Evolutionary conservation across 352 stramenopile species (phyloP).

Genomic region (Globisporangium nunn): DNA sequence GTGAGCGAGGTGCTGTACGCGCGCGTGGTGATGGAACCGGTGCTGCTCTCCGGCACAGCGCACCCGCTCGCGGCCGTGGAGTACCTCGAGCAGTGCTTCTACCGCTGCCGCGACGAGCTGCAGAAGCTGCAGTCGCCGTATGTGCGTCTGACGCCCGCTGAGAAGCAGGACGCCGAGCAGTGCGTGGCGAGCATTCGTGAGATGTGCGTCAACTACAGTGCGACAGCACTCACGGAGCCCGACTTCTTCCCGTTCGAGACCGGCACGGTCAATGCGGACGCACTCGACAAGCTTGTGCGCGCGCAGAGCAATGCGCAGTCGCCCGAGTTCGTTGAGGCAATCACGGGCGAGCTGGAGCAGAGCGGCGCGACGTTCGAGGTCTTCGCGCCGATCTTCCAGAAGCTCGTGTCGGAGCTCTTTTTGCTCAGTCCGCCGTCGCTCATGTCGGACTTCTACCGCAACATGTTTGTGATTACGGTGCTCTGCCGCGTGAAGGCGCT

Average conservation of each 20-base stretch:
- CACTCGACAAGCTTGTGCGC: constrained; percentile 65
- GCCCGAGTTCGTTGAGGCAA: constrained; percentile 46
- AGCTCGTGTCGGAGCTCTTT: constrained; percentile 72
- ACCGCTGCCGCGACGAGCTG: constrained; percentile 58
- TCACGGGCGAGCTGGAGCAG: constrained; percentile 43
- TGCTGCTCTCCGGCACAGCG: constrained; percentile 32
- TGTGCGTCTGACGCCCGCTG: constrained; percentile 29
- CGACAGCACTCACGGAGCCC: constrained; percentile 72
- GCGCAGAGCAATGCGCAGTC: constrained; percentile 44
- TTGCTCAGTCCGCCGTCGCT: constrained; percentile 71
- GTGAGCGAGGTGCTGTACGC: constrained; percentile 66
- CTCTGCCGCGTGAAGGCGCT: constrained; percentile 66
- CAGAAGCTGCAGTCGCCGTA: constrained; percentile 67
- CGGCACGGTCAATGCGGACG: constrained; percentile 55
- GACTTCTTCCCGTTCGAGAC: constrained; percentile 81
- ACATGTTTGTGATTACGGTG: constrained; percentile 56
- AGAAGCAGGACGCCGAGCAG: constrained; percentile 45
- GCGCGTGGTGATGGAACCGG: constrained; percentile 52
- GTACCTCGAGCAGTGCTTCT: constrained; percentile 76
- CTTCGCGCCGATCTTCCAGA: constrained; percentile 76
- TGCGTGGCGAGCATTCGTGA: constrained; percentile 50
- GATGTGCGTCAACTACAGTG: constrained; percentile 85
- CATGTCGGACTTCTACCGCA: constrained; percentile 69
- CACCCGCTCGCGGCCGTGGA: constrained; percentile 52
- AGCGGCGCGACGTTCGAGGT: constrained; percentile 41